Evolutionary conservation across 139 green algal species (phyloP), one percentile per base, ranked within the genome.

Genomic region (Chlorella sp.): DNA sequence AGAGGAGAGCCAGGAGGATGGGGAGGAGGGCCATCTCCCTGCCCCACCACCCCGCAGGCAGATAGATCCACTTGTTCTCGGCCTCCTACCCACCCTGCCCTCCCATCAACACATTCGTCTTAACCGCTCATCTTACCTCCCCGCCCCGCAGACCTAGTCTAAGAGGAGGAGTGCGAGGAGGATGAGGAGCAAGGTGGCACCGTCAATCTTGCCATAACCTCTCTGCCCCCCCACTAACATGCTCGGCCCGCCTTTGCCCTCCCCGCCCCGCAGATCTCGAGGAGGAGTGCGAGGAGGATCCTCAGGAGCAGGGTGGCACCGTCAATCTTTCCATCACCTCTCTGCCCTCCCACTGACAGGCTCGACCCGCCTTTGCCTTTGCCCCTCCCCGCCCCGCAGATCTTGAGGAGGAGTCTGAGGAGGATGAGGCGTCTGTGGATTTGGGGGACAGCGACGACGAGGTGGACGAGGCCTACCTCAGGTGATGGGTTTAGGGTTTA

Each of bases 361-460:
- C 5, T 73, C 3, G 22, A 73, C 64, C 24, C 64, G 5, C 64
- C 21, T 16, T 73, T 14, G 2, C n/a, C 75, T 53, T 32, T 0
- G 16, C 75, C 16, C 19, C 34, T 32, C 12, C 18, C 75, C 36
- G 16, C 75, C 37, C 76, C n/a, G 76, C 76, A 82, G 82, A 87
- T 61, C 82, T 87, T 57, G 82, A 87, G 11, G 83, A 87, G 9
- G 83, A 91, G 21, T 90, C 77, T 30, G 85, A 91, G 34, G 77
- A 64, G n/a, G 86, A 79, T 28, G 34, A 19, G 48, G 48, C 5
- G 48, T 57, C 48, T 57, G 48, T 57, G 11, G 88, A 92, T 12
- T 81, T 92, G 68, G 82, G 71, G 21, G 90, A 95, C 34, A 87
- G 92, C n/a, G 85, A 94, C 66, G 90, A 89, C 30, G 91, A 92